Conservation (phyloP, 1,139 yeast species). For the Yamadazyma sp. region DNA sequence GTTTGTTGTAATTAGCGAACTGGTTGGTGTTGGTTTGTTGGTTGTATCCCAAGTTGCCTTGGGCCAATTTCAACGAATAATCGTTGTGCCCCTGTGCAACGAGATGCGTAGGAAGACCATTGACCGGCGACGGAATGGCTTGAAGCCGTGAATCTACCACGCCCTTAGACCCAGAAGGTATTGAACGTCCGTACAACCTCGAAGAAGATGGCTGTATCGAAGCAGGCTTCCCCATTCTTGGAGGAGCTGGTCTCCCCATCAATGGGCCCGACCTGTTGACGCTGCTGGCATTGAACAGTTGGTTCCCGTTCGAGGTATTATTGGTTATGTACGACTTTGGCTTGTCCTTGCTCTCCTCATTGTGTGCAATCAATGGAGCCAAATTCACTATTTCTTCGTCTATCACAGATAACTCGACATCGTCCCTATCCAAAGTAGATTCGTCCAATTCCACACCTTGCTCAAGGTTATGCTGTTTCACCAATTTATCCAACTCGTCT, state of each 20-base stretch:
- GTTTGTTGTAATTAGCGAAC: constrained; percentile 11
- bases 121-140: constrained; percentile 15
- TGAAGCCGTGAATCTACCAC: constrained; percentile 21
- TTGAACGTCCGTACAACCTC: constrained; percentile 30
- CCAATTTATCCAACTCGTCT: constrained; percentile 38
- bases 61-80: constrained; percentile 19
- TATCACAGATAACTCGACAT: constrained; percentile 29
- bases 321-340: constrained; percentile 3
- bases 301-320: constrained; percentile 1
- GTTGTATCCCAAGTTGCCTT: constrained; percentile 15
- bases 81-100: constrained; percentile 18
- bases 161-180: constrained; percentile 8
- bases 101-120: constrained; percentile 25
- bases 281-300: neutral
- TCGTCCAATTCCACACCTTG: constrained; percentile 34
- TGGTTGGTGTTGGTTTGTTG: constrained; percentile 3
- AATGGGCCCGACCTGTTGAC: constrained; percentile 27
- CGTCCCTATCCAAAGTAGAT: constrained; percentile 18
- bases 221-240: constrained; percentile 48
- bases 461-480: constrained; percentile 34
- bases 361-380: constrained; percentile 40
- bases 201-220: constrained; percentile 48
- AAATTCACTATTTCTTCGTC: constrained; percentile 44
- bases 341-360: constrained; percentile 20
- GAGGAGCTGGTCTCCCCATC: constrained; percentile 41